Conservation (phyloP, 306 rosid species). For the Malus asiatica region DNA sequence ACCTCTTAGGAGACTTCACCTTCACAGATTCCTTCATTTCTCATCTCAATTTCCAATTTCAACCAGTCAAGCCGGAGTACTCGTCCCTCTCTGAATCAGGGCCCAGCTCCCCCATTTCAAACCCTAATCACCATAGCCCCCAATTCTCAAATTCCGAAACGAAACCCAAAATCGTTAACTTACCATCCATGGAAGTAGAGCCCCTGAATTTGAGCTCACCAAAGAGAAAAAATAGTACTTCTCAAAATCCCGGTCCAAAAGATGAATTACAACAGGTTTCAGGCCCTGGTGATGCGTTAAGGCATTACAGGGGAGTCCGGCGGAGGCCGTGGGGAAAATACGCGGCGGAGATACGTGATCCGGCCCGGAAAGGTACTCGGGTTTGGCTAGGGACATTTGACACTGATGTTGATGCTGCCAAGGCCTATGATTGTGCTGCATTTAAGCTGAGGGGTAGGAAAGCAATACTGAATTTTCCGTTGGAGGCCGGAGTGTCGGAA, state of each 20-base stretch:
- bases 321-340: conserved; percentile 82
- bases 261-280: neutral
- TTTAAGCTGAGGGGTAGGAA: conserved; percentile 73
- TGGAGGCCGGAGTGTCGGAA: conserved; percentile 47
- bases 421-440: conserved; percentile 73
- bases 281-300: neutral
- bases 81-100: conserved; percentile 30
- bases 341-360: conserved; percentile 85
- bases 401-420: conserved; percentile 61
- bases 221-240: neutral
- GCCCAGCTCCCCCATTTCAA: conserved; percentile 23
- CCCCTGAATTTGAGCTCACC: neutral
- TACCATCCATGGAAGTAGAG: neutral
- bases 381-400: conserved; percentile 87
- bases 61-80: conserved; percentile 43
- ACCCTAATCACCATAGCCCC: conserved; percentile 9
- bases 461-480: conserved; percentile 64
- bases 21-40: conserved; percentile 12
- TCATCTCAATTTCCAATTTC: conserved; percentile 2
- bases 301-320: conserved; percentile 70
- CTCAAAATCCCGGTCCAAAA: neutral
- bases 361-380: conserved; percentile 51
- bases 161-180: conserved; percentile 14
- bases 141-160: conserved; percentile 2
- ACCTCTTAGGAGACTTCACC: conserved; percentile 32